A percentile compares a stretch with the other conserved stretches of the same genome.
These are phyloP conservation scores for Salix viminalis DNA, from an alignment of 345 rosid genomes.

Conservation along the genomic window DNA sequence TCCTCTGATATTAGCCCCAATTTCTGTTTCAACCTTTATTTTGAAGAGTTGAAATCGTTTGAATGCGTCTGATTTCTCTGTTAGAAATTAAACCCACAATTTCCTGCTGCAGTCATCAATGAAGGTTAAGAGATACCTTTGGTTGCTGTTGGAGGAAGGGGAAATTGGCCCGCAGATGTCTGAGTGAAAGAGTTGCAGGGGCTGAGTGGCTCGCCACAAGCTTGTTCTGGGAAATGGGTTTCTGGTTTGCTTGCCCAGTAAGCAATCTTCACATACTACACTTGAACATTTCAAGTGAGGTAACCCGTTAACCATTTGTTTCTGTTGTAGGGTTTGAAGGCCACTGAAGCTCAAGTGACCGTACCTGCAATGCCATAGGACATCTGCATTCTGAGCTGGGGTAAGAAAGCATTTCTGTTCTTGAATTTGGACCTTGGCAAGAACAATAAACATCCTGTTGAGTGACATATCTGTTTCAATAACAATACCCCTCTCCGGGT, in stretches of 20 bases:
- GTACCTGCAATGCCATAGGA: not conserved
- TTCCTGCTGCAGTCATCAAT: not conserved
- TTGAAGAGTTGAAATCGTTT: no score
- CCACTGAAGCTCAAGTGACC: not conserved
- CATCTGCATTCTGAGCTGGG: not conserved
- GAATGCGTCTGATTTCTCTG: not conserved
- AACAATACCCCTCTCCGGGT: not conserved
- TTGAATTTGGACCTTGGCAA: not conserved
- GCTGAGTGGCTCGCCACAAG: not conserved
- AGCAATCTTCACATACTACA: not conserved
- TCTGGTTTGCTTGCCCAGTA: not conserved
- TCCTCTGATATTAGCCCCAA: no score
- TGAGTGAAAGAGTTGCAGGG: not conserved
- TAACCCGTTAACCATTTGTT: not conserved
- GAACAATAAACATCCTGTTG: not conserved
- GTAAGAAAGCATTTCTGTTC: no score
- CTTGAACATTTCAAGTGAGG: not conserved
- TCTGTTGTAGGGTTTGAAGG: not conserved
- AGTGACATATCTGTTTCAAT: not conserved
- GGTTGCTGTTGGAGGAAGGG: not conserved
- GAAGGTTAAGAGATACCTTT: not conserved
- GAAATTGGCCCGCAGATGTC: not conserved
- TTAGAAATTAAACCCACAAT: not conserved
- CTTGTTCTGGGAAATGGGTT: not conserved
- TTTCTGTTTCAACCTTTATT: no score